A percentile compares a stretch with the other conserved stretches of the same genome.
These are phyloP conservation scores for Raffaelea ambrosiae DNA, from an alignment of 2,329 filamentous ascomycete genomes.

Conservation along the genomic window DNA sequence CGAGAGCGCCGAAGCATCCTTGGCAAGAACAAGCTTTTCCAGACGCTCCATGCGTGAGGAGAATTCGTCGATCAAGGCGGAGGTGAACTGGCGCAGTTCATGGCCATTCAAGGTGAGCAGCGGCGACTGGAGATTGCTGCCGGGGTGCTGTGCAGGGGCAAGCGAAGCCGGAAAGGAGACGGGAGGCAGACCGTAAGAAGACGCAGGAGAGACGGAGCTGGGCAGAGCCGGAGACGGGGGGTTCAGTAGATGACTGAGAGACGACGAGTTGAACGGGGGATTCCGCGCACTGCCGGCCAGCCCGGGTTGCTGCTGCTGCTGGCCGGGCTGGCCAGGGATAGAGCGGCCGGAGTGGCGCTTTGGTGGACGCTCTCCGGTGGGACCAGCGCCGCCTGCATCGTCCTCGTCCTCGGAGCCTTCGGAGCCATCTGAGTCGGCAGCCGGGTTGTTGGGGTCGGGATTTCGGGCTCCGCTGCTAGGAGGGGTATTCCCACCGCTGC, in stretches of 20 bases:
- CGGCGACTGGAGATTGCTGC: slow-evolving; percentile 3
- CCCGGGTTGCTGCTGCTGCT: slow-evolving; percentile 12
- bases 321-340: slow-evolving; percentile 9
- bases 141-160: background rate
- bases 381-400: slow-evolving; percentile 6
- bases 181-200: background rate
- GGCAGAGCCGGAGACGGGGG: slow-evolving; percentile 7
- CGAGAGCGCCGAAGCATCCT: slow-evolving; percentile 17
- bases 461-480: slow-evolving; percentile 12
- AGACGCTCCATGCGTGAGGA: slow-evolving; percentile 42
- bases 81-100: slow-evolving; percentile 12
- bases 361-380: slow-evolving; percentile 20
- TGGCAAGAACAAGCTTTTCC: slow-evolving; percentile 39
- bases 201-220: slow-evolving; percentile 1
- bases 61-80: slow-evolving; percentile 35
- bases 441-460: slow-evolving; percentile 3
- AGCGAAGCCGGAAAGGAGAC: background rate
- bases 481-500: slow-evolving; percentile 30
- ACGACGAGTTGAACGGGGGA: slow-evolving; percentile 10
- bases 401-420: slow-evolving; percentile 16
- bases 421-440: slow-evolving; percentile 10
- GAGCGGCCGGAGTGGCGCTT: slow-evolving; percentile 25
- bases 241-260: slow-evolving; percentile 12
- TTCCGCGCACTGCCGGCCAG: slow-evolving; percentile 1
- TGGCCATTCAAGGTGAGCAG: slow-evolving; percentile 18